Evolutionary conservation across 257 asterid species (phyloP).

Genomic region (Vinca minor): DNA sequence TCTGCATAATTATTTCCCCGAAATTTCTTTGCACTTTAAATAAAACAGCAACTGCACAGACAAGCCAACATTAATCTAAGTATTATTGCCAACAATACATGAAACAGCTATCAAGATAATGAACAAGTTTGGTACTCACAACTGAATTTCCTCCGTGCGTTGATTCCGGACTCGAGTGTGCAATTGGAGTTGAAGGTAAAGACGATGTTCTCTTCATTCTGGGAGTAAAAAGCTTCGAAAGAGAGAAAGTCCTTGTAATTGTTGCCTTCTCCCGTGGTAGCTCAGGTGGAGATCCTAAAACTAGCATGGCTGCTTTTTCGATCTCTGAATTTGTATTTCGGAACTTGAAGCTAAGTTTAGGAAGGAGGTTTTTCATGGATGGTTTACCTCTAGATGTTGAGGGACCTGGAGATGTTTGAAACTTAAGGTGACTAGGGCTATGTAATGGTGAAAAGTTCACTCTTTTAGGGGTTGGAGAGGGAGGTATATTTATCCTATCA

Average conservation of each 20-base stretch:
- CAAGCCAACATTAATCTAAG: too few species aligned
- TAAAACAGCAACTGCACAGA: too few species aligned
- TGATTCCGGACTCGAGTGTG: slow-evolving; percentile 82
- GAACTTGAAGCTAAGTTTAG: slow-evolving; percentile 70
- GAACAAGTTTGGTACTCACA: slow-evolving; percentile 36
- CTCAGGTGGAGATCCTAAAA: slow-evolving; percentile 52
- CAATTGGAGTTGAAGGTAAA: slow-evolving; percentile 56
- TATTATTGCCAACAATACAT: too few species aligned
- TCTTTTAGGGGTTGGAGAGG: slow-evolving; percentile 67
- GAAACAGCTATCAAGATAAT: neutral
- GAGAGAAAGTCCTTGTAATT: slow-evolving; percentile 51
- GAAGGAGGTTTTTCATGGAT: slow-evolving; percentile 52
- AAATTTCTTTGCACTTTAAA: neutral
- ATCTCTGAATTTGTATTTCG: slow-evolving; percentile 52
- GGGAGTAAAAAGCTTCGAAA: slow-evolving; percentile 51
- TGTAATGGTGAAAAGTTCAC: slow-evolving; percentile 80
- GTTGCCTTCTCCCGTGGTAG: slow-evolving; percentile 38
- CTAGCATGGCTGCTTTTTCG: slow-evolving; percentile 66
- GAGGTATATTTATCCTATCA: slow-evolving; percentile 46
- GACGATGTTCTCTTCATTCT: slow-evolving; percentile 66
- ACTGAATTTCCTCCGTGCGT: slow-evolving; percentile 49
- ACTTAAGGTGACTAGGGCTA: slow-evolving; percentile 48
- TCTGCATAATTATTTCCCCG: neutral
- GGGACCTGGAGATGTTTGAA: slow-evolving; percentile 49
- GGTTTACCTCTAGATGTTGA: slow-evolving; percentile 47